A percentile compares a stretch with the other conserved stretches of the same genome.
Conservation (phyloP, 1,284 basidiomycete genomes). For the Psilocybe mexicana region DNA sequence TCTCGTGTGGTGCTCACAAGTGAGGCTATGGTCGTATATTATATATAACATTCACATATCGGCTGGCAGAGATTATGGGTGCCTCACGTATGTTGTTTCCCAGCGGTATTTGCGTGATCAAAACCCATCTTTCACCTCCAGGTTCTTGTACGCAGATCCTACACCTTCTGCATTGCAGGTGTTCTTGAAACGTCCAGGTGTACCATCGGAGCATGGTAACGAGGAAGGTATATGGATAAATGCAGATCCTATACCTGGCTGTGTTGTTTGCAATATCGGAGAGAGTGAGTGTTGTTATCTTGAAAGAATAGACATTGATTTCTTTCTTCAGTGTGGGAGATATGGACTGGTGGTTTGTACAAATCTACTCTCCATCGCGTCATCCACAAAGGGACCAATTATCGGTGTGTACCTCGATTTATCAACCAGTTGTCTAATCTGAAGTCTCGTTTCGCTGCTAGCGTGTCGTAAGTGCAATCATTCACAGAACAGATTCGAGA, state of each 20-base stretch:
- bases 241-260: conserved; percentile 76
- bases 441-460: conserved; percentile 26
- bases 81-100: conserved; percentile 62
- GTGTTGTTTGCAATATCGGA: conserved; percentile 81
- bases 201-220: conserved; percentile 50
- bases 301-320: background rate
- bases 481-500: background rate
- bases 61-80: conserved; percentile 74
- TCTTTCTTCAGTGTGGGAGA: conserved; percentile 69
- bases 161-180: conserved; percentile 82
- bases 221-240: conserved; percentile 74
- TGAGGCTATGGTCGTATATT: conserved; percentile 31
- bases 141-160: conserved; percentile 78
- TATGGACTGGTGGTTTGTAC: conserved; percentile 83
- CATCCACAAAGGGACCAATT: conserved; percentile 69
- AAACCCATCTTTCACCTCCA: conserved; percentile 29
- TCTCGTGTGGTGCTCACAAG: conserved; percentile 86
- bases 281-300: conserved; percentile 59
- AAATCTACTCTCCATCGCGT: conserved; percentile 76
- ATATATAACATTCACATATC: background rate
- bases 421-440: background rate
- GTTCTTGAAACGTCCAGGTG: conserved; percentile 51
- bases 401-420: conserved; percentile 49
- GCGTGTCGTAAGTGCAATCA: conserved; percentile 55
- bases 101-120: background rate